These are phyloP conservation scores for Niebla homalea DNA, from an alignment of 495 filamentous ascomycete species.

Conservation along the genomic window DNA sequence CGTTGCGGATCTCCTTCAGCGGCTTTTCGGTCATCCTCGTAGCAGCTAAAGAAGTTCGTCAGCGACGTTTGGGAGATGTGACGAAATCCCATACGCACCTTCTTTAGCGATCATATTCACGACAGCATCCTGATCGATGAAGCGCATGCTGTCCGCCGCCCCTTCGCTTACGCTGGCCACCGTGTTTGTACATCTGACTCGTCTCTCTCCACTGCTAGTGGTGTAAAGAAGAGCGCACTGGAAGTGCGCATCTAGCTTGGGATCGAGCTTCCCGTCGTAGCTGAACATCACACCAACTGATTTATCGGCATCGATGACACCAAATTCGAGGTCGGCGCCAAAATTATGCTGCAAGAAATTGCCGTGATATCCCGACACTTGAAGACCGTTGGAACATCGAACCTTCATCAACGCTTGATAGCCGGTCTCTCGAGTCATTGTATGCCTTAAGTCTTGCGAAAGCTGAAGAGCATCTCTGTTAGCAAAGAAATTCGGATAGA, in stretches of 20 bases:
- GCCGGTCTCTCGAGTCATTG: conserved; percentile 81
- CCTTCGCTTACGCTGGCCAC: conserved; percentile 84
- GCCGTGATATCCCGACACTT: conserved; percentile 85
- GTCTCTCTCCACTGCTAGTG: conserved; percentile 73
- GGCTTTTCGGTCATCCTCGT: conserved; percentile 65
- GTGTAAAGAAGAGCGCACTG: conserved; percentile 92
- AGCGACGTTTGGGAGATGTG: neutral
- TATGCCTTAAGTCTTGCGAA: conserved; percentile 73
- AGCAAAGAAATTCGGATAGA: conserved; percentile 89
- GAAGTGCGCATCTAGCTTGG: conserved; percentile 95
- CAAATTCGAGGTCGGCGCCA: conserved; percentile 90
- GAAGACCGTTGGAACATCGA: conserved; percentile 89
- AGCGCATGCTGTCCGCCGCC: conserved; percentile 75
- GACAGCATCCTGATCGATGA: conserved; percentile 89
- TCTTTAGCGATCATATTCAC: conserved; percentile 83
- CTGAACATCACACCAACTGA: conserved; percentile 83
- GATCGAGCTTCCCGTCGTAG: conserved; percentile 93
- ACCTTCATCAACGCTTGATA: conserved; percentile 99
- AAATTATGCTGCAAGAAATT: conserved; percentile 94
- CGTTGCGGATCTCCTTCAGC: conserved; percentile 77
- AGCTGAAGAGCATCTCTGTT: conserved; percentile 74
- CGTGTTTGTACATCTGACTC: conserved; percentile 85
- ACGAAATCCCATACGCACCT: conserved; percentile 25
- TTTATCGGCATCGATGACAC: conserved; percentile 85
- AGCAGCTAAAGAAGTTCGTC: conserved; percentile 40